Evolutionary conservation across 257 asterid species (phyloP).

Genomic region (Oldenlandia corymbosa): DNA sequence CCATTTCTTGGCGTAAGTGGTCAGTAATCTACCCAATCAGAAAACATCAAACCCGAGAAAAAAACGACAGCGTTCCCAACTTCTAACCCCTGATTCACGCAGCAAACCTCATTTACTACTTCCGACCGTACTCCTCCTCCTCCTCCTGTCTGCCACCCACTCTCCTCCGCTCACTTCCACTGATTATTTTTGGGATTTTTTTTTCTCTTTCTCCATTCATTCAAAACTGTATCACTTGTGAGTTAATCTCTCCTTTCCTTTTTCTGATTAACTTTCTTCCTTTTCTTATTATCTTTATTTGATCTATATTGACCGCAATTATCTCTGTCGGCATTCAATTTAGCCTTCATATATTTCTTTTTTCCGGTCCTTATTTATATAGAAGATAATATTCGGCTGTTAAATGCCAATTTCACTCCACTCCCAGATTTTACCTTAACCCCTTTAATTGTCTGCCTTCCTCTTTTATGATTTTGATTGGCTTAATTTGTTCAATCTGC

Average conservation of each 20-base stretch:
- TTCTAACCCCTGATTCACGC: too few species aligned
- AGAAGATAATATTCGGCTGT: background rate
- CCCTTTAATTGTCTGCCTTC: background rate
- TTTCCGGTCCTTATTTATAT: background rate
- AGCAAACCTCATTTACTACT: too few species aligned
- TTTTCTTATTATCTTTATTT: background rate
- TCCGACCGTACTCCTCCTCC: background rate
- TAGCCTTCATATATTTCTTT: background rate
- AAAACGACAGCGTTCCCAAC: background rate
- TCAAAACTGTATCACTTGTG: slow-evolving; percentile 6
- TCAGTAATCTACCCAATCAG: background rate
- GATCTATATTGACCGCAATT: background rate
- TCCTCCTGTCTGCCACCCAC: background rate
- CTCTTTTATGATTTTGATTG: slow-evolving; percentile 2
- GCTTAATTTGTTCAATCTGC: background rate
- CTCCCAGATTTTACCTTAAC: background rate
- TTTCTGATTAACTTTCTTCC: background rate
- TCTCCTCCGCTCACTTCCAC: background rate
- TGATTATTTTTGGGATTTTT: background rate
- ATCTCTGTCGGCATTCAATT: slow-evolving; percentile 10
- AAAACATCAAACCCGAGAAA: background rate
- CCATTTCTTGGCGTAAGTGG: background rate
- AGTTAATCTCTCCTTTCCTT: background rate
- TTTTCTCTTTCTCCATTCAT: slow-evolving; percentile 7
- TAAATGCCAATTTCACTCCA: background rate